Percentiles rank a stretch among this genome's conserved stretches.
Conservation (phyloP, 257 asterid species). For the Nemophila menziesii region DNA sequence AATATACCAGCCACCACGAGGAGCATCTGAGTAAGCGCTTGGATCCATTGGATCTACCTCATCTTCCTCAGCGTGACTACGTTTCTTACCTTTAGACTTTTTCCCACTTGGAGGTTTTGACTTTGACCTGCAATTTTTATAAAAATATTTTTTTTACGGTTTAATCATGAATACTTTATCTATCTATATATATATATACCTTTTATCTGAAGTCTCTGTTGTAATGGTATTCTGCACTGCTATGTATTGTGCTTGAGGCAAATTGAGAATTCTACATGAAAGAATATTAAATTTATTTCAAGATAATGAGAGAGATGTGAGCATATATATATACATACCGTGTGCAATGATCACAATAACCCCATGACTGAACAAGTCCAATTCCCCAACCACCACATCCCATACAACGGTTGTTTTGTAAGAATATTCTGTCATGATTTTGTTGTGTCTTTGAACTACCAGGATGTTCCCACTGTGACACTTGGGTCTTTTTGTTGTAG, state of each 20-base stretch:
- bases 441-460: conserved; percentile 34
- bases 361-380: conserved; percentile 85
- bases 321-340: conserved; percentile 40
- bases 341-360: conserved; percentile 92
- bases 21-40: conserved; percentile 96
- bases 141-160: too few species aligned
- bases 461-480: conserved; percentile 87
- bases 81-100: conserved; percentile 65
- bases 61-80: conserved; percentile 59
- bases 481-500: conserved; percentile 61
- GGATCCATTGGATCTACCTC: conserved; percentile 99
- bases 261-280: conserved; percentile 52
- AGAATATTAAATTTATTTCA: not conserved
- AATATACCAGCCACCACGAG: conserved; percentile 98
- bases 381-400: conserved; percentile 98
- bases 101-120: conserved; percentile 67
- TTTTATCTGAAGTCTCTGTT: conserved; percentile 31
- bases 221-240: too few species aligned
- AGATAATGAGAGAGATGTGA: not conserved
- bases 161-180: too few species aligned
- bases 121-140: conserved; percentile 70
- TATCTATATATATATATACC: conserved; percentile 11
- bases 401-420: conserved; percentile 44
- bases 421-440: conserved; percentile 21
- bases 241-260: conserved; percentile 59